A percentile compares a stretch with the other conserved stretches of the same genome.
Conservation (phyloP, 2,329 filamentous ascomycete genomes). For the Claviceps paspali region DNA sequence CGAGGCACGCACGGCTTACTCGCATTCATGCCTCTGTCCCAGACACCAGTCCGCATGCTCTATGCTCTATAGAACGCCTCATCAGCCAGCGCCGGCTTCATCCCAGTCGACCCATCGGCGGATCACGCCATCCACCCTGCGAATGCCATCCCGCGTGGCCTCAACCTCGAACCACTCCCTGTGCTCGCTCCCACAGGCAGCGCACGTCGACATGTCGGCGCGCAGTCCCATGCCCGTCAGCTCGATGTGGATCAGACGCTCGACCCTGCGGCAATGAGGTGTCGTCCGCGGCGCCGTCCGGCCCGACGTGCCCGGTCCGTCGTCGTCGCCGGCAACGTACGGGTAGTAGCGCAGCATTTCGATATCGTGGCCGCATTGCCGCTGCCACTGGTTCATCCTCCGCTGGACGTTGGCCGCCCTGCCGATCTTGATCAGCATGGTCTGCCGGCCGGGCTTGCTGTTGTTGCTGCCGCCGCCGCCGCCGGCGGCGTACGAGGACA, state of each 20-base stretch:
- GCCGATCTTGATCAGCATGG: conserved; percentile 53
- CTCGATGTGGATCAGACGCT: conserved; percentile 82
- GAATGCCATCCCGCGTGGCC: conserved; percentile 54
- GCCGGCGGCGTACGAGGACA: conserved; percentile 36
- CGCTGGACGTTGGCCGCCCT: conserved; percentile 71
- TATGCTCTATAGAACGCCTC: too few relatives aligned
- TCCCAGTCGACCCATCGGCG: conserved; percentile 80
- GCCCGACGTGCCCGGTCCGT: conserved; percentile 13
- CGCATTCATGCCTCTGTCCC: too few relatives aligned
- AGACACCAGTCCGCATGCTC: too few relatives aligned
- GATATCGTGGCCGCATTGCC: conserved; percentile 81
- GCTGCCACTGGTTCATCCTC: conserved; percentile 81
- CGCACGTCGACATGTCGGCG: conserved; percentile 44
- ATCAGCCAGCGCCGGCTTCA: conserved; percentile 25
- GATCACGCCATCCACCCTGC: conserved; percentile 52
- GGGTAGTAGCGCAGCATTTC: conserved; percentile 87
- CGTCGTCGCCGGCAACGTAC: conserved; percentile 40
- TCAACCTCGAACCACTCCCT: conserved; percentile 92
- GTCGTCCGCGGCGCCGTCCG: conserved; percentile 50
- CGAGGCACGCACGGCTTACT: too few relatives aligned
- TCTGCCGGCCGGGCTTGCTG: conserved; percentile 28
- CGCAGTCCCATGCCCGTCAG: conserved; percentile 48
- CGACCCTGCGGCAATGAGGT: conserved; percentile 73
- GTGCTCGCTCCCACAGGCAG: conserved; percentile 69
- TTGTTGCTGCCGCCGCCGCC: conserved; percentile 14